phyloP scores from a whole-genome alignment of 805 yeast genomes.

The Lachancea sp. region DNA sequence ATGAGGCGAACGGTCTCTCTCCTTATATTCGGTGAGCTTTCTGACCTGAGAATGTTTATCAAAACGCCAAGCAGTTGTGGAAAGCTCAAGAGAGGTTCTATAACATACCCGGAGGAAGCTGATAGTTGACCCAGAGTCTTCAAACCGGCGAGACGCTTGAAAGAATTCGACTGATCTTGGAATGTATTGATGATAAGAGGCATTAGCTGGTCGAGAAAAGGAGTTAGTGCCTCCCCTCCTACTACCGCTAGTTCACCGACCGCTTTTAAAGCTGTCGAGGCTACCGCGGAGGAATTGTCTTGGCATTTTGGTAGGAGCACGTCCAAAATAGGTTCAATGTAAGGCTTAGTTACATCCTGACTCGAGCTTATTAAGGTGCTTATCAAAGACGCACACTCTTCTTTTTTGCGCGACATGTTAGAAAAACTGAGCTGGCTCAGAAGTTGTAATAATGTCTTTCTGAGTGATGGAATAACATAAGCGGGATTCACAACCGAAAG shows the following conservation, averaged over 20 bases:
- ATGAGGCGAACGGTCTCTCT: slow-evolving; percentile 83
- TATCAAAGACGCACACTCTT: slow-evolving; percentile 75
- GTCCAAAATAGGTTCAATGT: slow-evolving; percentile 84
- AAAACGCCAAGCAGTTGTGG: slow-evolving; percentile 82
- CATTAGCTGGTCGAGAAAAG: slow-evolving; percentile 71
- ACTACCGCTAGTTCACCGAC: slow-evolving; percentile 85
- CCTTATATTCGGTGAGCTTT: slow-evolving; percentile 63
- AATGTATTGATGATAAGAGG: slow-evolving; percentile 81
- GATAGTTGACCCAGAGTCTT: slow-evolving; percentile 84
- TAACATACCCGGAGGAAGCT: slow-evolving; percentile 88
- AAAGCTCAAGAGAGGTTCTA: slow-evolving; percentile 84
- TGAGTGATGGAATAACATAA: slow-evolving; percentile 84
- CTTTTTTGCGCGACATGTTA: slow-evolving; percentile 66
- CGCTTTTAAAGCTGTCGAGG: slow-evolving; percentile 78
- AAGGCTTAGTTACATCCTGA: slow-evolving; percentile 78
- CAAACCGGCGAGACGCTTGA: slow-evolving; percentile 84
- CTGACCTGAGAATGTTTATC: slow-evolving; percentile 75
- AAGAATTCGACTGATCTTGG: slow-evolving; percentile 86
- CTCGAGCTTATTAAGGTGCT: slow-evolving; percentile 72
- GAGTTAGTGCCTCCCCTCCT: slow-evolving; percentile 77
- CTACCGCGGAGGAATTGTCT: slow-evolving; percentile 71
- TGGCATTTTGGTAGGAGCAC: slow-evolving; percentile 71
- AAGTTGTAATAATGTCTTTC: slow-evolving; percentile 80
- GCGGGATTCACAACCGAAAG: slow-evolving; percentile 87
- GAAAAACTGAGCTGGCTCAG: slow-evolving; percentile 82